Evolutionary conservation across 176 grass and related monocot species (phyloP), one percentile per base, ranked within the genome.

Genomic region (Pontederia crassipes): DNA sequence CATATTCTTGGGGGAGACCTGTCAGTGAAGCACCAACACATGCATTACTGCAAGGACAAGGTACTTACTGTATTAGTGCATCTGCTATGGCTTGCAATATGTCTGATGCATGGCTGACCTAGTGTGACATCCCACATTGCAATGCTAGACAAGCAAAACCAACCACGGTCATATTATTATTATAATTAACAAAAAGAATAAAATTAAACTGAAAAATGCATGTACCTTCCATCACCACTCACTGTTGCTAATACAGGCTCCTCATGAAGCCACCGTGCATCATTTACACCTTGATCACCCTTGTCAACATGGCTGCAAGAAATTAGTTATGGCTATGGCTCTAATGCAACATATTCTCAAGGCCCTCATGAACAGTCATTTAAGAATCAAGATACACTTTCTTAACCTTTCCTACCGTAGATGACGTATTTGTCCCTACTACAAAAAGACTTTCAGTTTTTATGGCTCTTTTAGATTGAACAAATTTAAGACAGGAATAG

Each of bases 81-180:
- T 88, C 83, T 80, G 78, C 71, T 78, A 79, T 91, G 92, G 69
- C 79, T 59, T 10, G 71, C 8, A 8, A 87, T 83, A 85, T 87
- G 87, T 52, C 81, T 97, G 59, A 97, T 67, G 57, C 79, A 87
- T 76, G 87, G 87, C 68, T 85, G 79, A 17, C 87, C 87, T 54
- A 97, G 74, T 59, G 79, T 85, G 65, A 83, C 93, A 81, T 97
- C 82, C 87, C 93, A 97, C 84, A 97, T 83, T 70, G 74, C 87
- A 78, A 91, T 52, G 20, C 87, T 91, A 71, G 50, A 78, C 4
- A 72, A 49, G 49, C 26, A 49, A 32, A 65, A 50, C 49, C n/a
- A 50, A 65, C 28, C 54, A 58, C 40, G 57, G 54, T 40, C 55
- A 59, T 16, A 24, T 50, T 64, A 24, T 24, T 28, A 80, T 48